Conservation (phyloP, 257 asterid genomes). For the Solanum pennellii region DNA sequence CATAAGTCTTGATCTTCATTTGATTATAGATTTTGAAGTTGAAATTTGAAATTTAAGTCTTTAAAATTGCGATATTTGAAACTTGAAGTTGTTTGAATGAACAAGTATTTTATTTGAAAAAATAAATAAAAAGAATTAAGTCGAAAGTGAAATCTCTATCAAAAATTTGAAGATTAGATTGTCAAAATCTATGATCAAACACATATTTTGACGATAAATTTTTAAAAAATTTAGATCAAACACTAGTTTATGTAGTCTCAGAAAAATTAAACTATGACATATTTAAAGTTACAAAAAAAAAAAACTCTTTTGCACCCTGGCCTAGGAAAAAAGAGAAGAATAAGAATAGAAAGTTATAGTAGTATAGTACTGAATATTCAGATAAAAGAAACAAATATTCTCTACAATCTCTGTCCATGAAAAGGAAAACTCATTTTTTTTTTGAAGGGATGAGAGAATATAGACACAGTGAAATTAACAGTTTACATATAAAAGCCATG, state of each 20-base stretch:
- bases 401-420: background rate
- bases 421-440: background rate
- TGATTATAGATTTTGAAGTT: background rate
- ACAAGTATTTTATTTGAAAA: background rate
- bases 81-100: background rate
- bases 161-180: background rate
- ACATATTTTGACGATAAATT: background rate
- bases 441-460: background rate
- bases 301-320: background rate
- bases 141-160: background rate
- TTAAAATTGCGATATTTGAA: background rate
- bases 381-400: background rate
- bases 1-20: background rate
- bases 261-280: background rate
- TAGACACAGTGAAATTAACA: background rate
- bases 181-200: background rate
- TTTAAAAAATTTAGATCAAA: background rate
- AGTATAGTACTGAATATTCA: background rate
- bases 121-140: background rate
- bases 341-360: background rate
- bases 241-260: background rate
- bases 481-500: background rate
- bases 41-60: background rate
- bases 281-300: background rate
- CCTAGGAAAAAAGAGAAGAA: background rate